Base-by-base conservation (phyloP, 768 basidiomycete genomes). In the Boletellus ananas region DNA sequence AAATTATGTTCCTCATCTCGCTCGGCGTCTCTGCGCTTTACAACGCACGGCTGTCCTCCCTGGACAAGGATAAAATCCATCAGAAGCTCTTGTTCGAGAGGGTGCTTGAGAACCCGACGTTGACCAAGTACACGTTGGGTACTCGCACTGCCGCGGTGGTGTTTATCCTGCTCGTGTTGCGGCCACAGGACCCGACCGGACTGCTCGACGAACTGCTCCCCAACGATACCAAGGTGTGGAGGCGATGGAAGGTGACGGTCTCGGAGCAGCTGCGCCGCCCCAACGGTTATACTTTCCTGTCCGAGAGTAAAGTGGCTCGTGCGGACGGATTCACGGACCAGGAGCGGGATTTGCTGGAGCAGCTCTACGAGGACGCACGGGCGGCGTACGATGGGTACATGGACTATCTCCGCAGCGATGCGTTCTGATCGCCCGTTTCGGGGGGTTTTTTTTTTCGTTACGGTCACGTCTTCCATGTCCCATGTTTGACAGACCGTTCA, bases 41-140 rank as follows among this genome's bases (percentile, higher is more conserved):
- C 49, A 70, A 61, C 18, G 20, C 47, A 0, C 52, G 43, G 34
- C 34, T 66, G 8, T 61, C 61, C 11, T 62, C 58, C 3, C 44
- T 74, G 66, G 74, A 73, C n/a, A 59, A 54, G 11, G 59, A 53
- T 9, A 52, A 46, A 17, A 43, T 60, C 3, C 55, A 60, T 2
- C 35, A 35, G 21, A 37, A 52, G n/a, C 12, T 59, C 33, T 34
- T 63, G n/a, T 31, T 63, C 7, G 14, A 41, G 20, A 37, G n/a
- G 2, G 43, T 58, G 4, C 35, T 63, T 11, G 36, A 48, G 31
- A 56, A 34, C 3, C 59, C 62, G 13, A 34, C 17, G 1, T 18
- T 64, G 45, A 48, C 44, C 29, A 55, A 52, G 35, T 63, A 55
- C 16, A 55, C 42, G 7, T 20, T 63, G 11, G 51, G 51, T 2